These are phyloP conservation scores for Aspergillus clavatus DNA, from an alignment of 2,329 filamentous ascomycete genomes.

Conservation along the genomic window DNA sequence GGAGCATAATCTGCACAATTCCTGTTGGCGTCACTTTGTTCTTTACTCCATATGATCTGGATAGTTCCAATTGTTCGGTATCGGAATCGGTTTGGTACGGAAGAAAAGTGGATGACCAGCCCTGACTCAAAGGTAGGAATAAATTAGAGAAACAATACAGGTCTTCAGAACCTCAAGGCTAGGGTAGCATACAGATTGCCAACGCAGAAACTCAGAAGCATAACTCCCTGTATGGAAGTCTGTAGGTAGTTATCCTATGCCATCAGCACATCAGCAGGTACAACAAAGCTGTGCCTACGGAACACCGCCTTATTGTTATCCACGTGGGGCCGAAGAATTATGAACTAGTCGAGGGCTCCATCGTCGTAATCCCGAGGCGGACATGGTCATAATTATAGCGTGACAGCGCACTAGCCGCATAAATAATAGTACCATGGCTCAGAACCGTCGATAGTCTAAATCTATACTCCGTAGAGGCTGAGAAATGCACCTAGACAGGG, in stretches of 20 bases:
- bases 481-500: neutral
- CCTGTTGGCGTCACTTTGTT: neutral
- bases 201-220: too few relatives aligned
- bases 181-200: too few relatives aligned
- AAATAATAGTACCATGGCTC: neutral
- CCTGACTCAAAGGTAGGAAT: too few relatives aligned
- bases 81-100: too few relatives aligned
- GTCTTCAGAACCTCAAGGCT: too few relatives aligned
- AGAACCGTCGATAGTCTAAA: neutral
- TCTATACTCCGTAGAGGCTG: neutral
- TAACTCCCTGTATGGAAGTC: too few relatives aligned
- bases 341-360: neutral
- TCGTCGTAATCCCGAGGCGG: neutral
- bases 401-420: conserved; percentile 1
- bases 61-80: too few relatives aligned
- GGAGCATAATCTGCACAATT: neutral
- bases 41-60: too few relatives aligned
- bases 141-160: too few relatives aligned
- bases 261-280: too few relatives aligned
- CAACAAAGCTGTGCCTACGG: neutral
- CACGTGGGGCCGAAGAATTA: neutral
- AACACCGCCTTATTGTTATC: neutral
- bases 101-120: too few relatives aligned
- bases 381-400: neutral
- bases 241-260: too few relatives aligned